Evolutionary conservation across 192 early-diverging fungal species (phyloP).

Genomic region (Gonapodya prolifera): DNA sequence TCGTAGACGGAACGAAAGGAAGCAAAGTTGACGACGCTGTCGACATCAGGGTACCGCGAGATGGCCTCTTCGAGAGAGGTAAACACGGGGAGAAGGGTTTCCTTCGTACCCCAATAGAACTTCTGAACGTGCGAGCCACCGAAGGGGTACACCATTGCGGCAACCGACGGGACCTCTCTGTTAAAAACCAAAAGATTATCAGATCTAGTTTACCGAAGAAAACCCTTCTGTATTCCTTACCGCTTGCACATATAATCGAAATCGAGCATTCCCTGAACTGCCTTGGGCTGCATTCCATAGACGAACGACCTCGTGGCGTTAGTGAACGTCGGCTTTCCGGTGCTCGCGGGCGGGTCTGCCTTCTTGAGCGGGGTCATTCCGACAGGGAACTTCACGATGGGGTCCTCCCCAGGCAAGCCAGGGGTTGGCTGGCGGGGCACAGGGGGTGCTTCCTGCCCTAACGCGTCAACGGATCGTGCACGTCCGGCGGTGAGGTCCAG

Average conservation of each 20-base stretch:
- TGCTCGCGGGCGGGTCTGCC: not conserved
- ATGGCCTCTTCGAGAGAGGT: slow-evolving; percentile 74
- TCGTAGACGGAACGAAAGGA: slow-evolving; percentile 74
- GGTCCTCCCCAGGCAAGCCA: slow-evolving; percentile 7
- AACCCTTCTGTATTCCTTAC: not conserved
- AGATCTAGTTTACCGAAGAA: too few relatives aligned
- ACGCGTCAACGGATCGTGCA: slow-evolving; percentile 5
- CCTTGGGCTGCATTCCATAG: slow-evolving; percentile 98
- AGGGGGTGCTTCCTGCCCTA: slow-evolving; percentile 14
- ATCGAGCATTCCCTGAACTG: slow-evolving; percentile 98
- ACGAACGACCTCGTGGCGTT: slow-evolving; percentile 77
- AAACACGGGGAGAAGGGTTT: slow-evolving; percentile 90
- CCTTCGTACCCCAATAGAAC: slow-evolving; percentile 99
- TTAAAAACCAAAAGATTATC: too few relatives aligned
- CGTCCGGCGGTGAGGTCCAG: not conserved
- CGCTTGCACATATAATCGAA: slow-evolving; percentile 97
- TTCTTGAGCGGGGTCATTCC: slow-evolving; percentile 7
- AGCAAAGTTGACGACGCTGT: slow-evolving; percentile 96
- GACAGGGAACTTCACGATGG: not conserved
- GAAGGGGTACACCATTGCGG: slow-evolving; percentile 98
- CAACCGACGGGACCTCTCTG: slow-evolving; percentile 76
- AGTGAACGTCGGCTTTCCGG: slow-evolving; percentile 56
- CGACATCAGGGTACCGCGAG: slow-evolving; percentile 77
- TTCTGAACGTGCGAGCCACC: slow-evolving; percentile 98
- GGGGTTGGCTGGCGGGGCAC: slow-evolving; percentile 27